phyloP scores from a whole-genome alignment of 2,329 filamentous ascomycete genomes.

The Cladosporium phlei region DNA sequence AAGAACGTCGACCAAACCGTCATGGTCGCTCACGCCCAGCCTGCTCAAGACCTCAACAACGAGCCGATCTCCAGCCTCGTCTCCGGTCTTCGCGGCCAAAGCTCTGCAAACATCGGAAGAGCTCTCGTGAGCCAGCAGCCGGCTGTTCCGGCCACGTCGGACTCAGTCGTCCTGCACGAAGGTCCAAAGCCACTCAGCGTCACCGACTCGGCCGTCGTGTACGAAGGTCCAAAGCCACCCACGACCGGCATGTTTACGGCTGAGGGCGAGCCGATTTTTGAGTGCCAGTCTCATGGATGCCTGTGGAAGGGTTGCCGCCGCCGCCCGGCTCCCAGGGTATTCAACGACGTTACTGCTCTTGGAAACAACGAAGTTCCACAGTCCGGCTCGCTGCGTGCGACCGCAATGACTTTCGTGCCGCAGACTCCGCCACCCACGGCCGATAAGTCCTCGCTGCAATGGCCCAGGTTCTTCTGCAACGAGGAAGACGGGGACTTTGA shows the following conservation, averaged over 20 bases:
- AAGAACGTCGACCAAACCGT: too few relatives aligned
- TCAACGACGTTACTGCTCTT: too few relatives aligned
- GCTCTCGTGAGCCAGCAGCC: background rate
- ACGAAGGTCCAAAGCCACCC: background rate
- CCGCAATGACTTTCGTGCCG: constrained; percentile 3
- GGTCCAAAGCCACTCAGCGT: background rate
- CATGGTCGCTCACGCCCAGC: background rate
- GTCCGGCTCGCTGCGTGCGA: constrained; percentile 6
- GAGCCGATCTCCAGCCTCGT: background rate
- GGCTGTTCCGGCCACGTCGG: background rate
- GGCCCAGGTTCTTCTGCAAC: too few relatives aligned
- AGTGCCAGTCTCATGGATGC: too few relatives aligned
- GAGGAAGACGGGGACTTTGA: too few relatives aligned
- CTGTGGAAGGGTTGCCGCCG: too few relatives aligned
- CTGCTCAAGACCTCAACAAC: background rate
- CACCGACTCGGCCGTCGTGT: background rate
- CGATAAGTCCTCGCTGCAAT: too few relatives aligned
- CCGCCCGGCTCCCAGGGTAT: too few relatives aligned
- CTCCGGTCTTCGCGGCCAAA: constrained; percentile 10
- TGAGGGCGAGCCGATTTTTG: too few relatives aligned
- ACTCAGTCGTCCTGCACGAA: background rate
- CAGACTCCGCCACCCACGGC: too few relatives aligned
- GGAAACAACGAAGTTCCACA: background rate
- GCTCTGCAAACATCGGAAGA: constrained; percentile 6
- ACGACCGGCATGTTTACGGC: too few relatives aligned